Evolutionary conservation across 2,329 filamentous ascomycete species (phyloP), one percentile per base, ranked within the genome.

Genomic region (Didymella pomorum): DNA sequence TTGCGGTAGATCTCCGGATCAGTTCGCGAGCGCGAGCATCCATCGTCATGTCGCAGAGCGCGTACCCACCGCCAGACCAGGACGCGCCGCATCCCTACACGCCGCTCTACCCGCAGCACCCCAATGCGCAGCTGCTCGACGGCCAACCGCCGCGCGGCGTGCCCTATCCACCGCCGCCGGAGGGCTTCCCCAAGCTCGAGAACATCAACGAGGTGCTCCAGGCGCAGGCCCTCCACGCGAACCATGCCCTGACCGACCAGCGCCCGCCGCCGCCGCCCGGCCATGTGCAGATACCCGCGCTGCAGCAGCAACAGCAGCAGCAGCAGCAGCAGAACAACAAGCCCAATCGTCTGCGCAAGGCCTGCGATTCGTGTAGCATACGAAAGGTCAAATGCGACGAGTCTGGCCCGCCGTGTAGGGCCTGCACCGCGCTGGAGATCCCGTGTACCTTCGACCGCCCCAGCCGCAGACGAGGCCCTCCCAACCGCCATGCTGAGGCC

Each of bases 361-460:
- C 77, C 26, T 79, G 77, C 68, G 77, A 79, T 60, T 78, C 76
- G 43, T 79, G 77, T 62, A 78, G 76, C 63, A 76, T 76, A 43
- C 74, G 77, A 52, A 79, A 79, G 59, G 77, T 79, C 60, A 78
- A 79, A 84, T 89, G 87, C 76, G 87, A 89, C 71, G 85, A 88
- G 67, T 81, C 81, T 39, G 86, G 86, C n/a, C 86, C 86, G 26
- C 87, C 87, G 45, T 90, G 87, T 77, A 80, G 84, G 70, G 87
- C 87, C 45, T 90, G 87, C 74, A 81, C 84, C 41, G 83, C 84
- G 51, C 79, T 89, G 63, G 86, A 88, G 61, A 89, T 89, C 47
- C 86, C 86, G 25, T 90, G 87, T 72, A 89, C 87, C 56, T 89
- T 87, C 71, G 82, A 87, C 46, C 80, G 87, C 62, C 86, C 86